phyloP scores from a whole-genome alignment of 352 stramenopile species.

The Phytophthora agathidicida region DNA sequence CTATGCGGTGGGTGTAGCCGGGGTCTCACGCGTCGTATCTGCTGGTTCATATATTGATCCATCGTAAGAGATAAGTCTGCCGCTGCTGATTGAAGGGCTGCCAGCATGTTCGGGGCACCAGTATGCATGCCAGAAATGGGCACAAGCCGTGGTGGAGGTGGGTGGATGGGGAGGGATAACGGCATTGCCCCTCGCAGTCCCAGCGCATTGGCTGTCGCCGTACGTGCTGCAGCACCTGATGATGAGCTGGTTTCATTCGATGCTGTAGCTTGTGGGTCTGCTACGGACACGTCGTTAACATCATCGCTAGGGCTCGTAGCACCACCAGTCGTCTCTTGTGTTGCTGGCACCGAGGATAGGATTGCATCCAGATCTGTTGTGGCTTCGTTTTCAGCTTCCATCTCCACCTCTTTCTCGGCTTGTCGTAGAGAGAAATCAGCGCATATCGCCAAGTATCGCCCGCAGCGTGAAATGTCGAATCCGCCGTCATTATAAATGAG shows the following conservation, averaged over 20 bases:
- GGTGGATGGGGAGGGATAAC: slow-evolving; percentile 42
- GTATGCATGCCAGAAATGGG: slow-evolving; percentile 40
- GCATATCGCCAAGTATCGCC: slow-evolving; percentile 94
- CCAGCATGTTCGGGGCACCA: slow-evolving; percentile 60
- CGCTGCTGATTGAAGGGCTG: slow-evolving; percentile 62
- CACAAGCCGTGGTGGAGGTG: slow-evolving; percentile 41
- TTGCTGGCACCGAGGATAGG: slow-evolving; percentile 54
- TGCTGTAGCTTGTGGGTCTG: slow-evolving; percentile 38
- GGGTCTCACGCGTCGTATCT: slow-evolving; percentile 79
- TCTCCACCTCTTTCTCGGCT: slow-evolving; percentile 86
- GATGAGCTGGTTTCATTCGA: slow-evolving; percentile 50
- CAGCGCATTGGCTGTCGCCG: slow-evolving; percentile 9
- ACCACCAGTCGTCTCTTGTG: slow-evolving; percentile 60
- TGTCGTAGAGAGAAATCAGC: slow-evolving; percentile 93
- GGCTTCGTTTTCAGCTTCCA: slow-evolving; percentile 79
- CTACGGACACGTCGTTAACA: slow-evolving; percentile 64
- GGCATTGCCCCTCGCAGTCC: slow-evolving; percentile 30
- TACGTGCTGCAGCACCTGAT: slow-evolving; percentile 17
- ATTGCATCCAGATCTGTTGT: slow-evolving; percentile 80
- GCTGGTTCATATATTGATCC: slow-evolving; percentile 86
- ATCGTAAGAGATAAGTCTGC: slow-evolving; percentile 70
- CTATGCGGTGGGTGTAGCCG: slow-evolving; percentile 56
- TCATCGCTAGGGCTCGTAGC: slow-evolving; percentile 65
- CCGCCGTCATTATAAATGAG: slow-evolving; percentile 98
- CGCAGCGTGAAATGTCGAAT: slow-evolving; percentile 96